Evolutionary conservation across 1,284 basidiomycete species (phyloP).

Genomic region (Malassezia obtusa): DNA sequence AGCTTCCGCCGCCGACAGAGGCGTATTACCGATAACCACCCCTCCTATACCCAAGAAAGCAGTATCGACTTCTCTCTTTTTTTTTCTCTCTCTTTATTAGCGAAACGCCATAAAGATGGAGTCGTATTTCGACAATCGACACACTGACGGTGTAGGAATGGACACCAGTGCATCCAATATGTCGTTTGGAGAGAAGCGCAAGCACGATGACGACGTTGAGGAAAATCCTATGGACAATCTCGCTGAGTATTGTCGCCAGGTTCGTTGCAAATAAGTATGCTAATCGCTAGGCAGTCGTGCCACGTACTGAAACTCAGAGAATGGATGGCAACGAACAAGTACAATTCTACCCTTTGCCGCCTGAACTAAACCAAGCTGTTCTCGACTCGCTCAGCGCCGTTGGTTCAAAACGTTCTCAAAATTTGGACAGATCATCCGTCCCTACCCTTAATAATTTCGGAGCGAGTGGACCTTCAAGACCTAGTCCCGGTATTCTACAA

Average conservation of each 20-base stretch:
- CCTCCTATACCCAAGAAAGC: no score
- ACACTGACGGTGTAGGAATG: background rate
- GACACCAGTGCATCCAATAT: background rate
- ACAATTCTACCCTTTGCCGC: conserved; percentile 29
- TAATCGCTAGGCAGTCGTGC: background rate
- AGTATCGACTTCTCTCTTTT: background rate
- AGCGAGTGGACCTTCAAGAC: no score
- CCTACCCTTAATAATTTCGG: no score
- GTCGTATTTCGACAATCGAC: background rate
- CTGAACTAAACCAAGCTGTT: conserved; percentile 25
- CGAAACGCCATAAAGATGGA: background rate
- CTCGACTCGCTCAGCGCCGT: conserved; percentile 21
- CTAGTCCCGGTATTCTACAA: no score
- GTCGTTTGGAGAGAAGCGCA: background rate
- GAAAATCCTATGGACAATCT: background rate
- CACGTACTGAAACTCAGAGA: background rate
- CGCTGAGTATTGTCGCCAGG: conserved; percentile 7
- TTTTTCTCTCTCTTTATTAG: background rate
- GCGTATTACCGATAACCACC: no score
- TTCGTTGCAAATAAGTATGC: conserved; percentile 4
- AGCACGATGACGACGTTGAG: background rate
- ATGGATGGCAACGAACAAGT: conserved; percentile 5
- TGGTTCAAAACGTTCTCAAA: background rate
- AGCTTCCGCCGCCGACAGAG: no score
- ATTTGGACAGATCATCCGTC: no score